These are phyloP conservation scores for Kwoniella dejecticola DNA, from an alignment of 768 basidiomycete genomes.

Conservation along the genomic window DNA sequence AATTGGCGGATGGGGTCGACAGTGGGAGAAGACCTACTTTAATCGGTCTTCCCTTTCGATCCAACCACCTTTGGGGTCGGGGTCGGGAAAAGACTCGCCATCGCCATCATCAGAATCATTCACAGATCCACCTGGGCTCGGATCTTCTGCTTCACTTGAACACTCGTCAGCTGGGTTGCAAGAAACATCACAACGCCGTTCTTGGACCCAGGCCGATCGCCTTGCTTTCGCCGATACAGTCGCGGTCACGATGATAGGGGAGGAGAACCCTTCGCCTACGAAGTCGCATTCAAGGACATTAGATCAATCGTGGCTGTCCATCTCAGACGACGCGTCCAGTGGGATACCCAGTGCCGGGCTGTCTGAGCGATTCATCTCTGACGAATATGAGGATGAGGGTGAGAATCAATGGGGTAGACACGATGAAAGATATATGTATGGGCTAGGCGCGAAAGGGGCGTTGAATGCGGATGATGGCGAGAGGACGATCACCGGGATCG, in stretches of 20 bases:
- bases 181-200: no score
- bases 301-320: background rate
- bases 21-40: slow-evolving; percentile 15
- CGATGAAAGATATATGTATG: background rate
- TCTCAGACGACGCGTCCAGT: background rate
- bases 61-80: no score
- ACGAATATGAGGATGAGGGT: no score
- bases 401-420: no score
- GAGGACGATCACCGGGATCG: slow-evolving; percentile 7
- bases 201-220: no score
- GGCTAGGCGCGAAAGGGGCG: background rate
- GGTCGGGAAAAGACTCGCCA: no score
- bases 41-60: no score
- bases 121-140: background rate
- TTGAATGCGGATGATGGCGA: background rate
- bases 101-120: no score
- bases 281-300: background rate
- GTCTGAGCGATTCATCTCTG: background rate
- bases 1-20: slow-evolving; percentile 21
- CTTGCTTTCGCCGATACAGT: no score
- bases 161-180: no score
- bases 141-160: no score
- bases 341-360: background rate
- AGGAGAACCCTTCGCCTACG: background rate
- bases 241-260: no score